These are phyloP conservation scores for Claviceps digitariae DNA, from an alignment of 2,329 filamentous ascomycete species.

Conservation along the genomic window DNA sequence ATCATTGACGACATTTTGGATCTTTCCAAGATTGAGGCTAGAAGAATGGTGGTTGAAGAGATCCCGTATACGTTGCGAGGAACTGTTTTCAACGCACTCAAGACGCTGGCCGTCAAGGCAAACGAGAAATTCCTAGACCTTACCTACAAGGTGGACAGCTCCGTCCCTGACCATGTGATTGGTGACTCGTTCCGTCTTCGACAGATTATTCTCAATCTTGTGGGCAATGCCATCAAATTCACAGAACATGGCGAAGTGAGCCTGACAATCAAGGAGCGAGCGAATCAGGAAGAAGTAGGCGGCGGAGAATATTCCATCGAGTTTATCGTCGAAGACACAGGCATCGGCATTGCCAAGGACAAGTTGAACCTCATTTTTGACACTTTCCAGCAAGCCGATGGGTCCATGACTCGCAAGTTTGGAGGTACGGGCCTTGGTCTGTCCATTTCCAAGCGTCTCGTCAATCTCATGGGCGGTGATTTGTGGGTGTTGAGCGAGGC, in stretches of 20 bases:
- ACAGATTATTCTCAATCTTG: conserved; percentile 93
- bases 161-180: conserved; percentile 87
- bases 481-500: conserved; percentile 93
- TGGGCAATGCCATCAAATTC: conserved; percentile 98
- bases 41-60: conserved; percentile 95
- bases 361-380: conserved; percentile 97
- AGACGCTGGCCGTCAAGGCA: conserved; percentile 91
- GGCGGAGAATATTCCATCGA: conserved; percentile 82
- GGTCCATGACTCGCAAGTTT: conserved; percentile 91
- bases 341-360: conserved; percentile 89
- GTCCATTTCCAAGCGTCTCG: conserved; percentile 88
- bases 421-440: conserved; percentile 87
- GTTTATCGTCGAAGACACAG: conserved; percentile 90
- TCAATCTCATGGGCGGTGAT: conserved; percentile 91
- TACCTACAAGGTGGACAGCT: conserved; percentile 85
- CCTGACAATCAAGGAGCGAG: conserved; percentile 66
- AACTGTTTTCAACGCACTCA: conserved; percentile 93
- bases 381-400: conserved; percentile 96
- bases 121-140: conserved; percentile 91
- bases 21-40: conserved; percentile 77
- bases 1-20: conserved; percentile 83
- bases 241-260: conserved; percentile 95
- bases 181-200: conserved; percentile 92
- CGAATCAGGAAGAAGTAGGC: conserved; percentile 47
- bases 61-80: conserved; percentile 91